These are phyloP conservation scores for Paramarasmius palmivorus DNA, from an alignment of 1,284 basidiomycete species.

Conservation along the genomic window DNA sequence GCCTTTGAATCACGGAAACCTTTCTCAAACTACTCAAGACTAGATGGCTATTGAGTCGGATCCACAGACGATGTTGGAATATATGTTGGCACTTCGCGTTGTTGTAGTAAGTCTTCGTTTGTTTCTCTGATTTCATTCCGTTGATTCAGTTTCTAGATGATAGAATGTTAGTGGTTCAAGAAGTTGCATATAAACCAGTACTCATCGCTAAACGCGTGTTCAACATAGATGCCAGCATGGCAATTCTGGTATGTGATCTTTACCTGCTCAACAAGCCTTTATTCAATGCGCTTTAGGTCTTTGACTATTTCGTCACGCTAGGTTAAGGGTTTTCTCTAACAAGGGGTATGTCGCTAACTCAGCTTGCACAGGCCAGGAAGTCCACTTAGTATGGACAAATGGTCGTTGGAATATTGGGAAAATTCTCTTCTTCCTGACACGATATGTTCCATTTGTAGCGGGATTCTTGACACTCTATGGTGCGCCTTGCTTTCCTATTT, in stretches of 20 bases:
- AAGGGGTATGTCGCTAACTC: neutral
- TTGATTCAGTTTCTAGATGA: neutral
- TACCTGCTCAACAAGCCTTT: no score
- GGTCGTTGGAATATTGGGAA: neutral
- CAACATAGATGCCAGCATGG: neutral
- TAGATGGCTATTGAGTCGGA: neutral
- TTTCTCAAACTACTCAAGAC: no score
- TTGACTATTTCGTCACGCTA: constrained; percentile 1
- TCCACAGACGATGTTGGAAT: neutral
- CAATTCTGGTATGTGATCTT: neutral
- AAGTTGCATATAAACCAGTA: neutral
- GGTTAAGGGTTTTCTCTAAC: neutral
- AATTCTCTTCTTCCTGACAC: neutral
- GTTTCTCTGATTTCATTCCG: neutral
- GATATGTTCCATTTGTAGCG: neutral
- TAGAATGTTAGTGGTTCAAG: neutral
- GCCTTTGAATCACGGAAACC: no score
- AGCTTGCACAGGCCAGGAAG: neutral
- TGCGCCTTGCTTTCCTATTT: neutral
- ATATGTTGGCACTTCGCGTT: neutral
- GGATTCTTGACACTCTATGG: constrained; percentile 1
- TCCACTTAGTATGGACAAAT: neutral
- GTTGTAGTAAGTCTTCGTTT: neutral
- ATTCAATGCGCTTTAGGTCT: neutral
- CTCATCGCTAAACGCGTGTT: neutral